Evolutionary conservation across 352 stramenopile species (phyloP).

Genomic region (Globisporangium apiculatum): DNA sequence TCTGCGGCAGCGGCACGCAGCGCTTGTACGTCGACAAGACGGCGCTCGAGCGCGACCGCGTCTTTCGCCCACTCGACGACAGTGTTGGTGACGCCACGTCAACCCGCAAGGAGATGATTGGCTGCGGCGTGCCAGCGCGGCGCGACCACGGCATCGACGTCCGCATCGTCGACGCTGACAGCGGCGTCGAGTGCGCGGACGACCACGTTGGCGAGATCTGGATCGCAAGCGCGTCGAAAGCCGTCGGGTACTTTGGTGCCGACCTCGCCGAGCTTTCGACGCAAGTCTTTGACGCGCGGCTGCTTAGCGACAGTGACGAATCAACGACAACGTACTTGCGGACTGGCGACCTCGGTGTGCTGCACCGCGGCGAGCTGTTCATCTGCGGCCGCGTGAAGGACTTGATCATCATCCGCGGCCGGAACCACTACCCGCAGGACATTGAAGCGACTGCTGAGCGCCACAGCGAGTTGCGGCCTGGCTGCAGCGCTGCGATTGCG

Average conservation of each 20-base stretch:
- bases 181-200: slow-evolving; percentile 25
- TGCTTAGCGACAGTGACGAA: slow-evolving; percentile 26
- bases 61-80: slow-evolving; percentile 27
- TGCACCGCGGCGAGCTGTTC: slow-evolving; percentile 94
- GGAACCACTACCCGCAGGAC: slow-evolving; percentile 99
- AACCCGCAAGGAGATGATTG: slow-evolving; percentile 85
- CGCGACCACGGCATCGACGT: slow-evolving; percentile 89
- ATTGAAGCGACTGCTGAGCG: slow-evolving; percentile 92
- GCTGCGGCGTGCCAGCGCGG: slow-evolving; percentile 88
- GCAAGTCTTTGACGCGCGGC: slow-evolving; percentile 84
- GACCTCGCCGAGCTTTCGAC: slow-evolving; percentile 74
- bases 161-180: slow-evolving; percentile 90
- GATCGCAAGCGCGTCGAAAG: slow-evolving; percentile 89
- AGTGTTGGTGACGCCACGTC: slow-evolving; percentile 4
- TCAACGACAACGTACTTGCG: slow-evolving; percentile 67
- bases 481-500: slow-evolving; percentile 94
- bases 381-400: slow-evolving; percentile 99
- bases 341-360: slow-evolving; percentile 97
- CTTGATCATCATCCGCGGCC: slow-evolving; percentile 98
- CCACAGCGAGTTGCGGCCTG: slow-evolving; percentile 80
- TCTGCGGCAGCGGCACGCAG: slow-evolving; percentile 91
- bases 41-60: slow-evolving; percentile 79
- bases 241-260: slow-evolving; percentile 89
- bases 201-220: slow-evolving; percentile 84
- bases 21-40: slow-evolving; percentile 87